These are phyloP conservation scores for Colletotrichum graminicola DNA, from an alignment of 2,329 filamentous ascomycete genomes.

Conservation along the genomic window DNA sequence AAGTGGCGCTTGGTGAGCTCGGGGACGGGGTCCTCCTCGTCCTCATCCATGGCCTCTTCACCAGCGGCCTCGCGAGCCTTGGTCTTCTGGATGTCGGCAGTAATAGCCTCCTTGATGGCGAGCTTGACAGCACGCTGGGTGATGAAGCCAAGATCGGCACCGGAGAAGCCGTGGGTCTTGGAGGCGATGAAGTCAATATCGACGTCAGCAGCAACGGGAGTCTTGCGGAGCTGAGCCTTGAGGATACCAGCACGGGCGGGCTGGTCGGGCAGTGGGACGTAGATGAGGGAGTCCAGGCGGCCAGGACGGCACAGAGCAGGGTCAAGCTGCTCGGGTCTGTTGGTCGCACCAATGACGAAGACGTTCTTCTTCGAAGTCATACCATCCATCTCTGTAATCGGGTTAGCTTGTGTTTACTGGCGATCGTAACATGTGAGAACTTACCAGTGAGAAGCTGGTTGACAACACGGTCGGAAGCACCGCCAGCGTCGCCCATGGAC, in stretches of 20 bases:
- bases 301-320: slow-evolving; percentile 97
- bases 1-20: slow-evolving; percentile 97
- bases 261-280: slow-evolving; percentile 96
- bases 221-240: slow-evolving; percentile 97
- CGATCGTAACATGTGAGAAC: slow-evolving; percentile 49
- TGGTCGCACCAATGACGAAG: slow-evolving; percentile 98
- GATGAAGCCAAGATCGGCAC: slow-evolving; percentile 99
- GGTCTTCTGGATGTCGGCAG: slow-evolving; percentile 85
- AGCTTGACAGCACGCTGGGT: slow-evolving; percentile 99
- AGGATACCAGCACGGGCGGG: slow-evolving; percentile 89
- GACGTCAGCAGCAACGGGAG: slow-evolving; percentile 88
- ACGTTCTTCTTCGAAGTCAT: slow-evolving; percentile 99
- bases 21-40: slow-evolving; percentile 91
- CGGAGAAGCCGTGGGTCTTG: slow-evolving; percentile 98
- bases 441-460: slow-evolving; percentile 98
- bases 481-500: slow-evolving; percentile 93
- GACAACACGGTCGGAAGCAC: slow-evolving; percentile 98
- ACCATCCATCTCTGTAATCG: slow-evolving; percentile 87
- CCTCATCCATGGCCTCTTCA: slow-evolving; percentile 87
- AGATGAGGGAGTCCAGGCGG: slow-evolving; percentile 98
- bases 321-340: slow-evolving; percentile 98
- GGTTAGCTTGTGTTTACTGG: slow-evolving; percentile 13
- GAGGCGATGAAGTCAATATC: slow-evolving; percentile 92
- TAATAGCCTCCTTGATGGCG: slow-evolving; percentile 97
- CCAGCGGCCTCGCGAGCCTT: slow-evolving; percentile 91